These are phyloP conservation scores for Arthrobotrys entomopaga DNA, from an alignment of 2,329 filamentous ascomycete genomes.

Conservation along the genomic window DNA sequence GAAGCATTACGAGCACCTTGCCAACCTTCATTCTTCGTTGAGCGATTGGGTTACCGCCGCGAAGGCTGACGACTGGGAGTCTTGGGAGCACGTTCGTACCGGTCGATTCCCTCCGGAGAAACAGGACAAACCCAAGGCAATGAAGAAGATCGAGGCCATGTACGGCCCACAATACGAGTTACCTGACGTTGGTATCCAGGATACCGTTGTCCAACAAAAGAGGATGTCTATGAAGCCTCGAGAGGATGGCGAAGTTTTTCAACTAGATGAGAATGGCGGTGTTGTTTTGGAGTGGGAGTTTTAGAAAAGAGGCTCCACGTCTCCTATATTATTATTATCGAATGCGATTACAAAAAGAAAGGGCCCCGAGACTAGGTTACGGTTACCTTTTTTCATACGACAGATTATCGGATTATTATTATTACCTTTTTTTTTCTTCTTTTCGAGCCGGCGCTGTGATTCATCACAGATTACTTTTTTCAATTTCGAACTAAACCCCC, in stretches of 20 bases:
- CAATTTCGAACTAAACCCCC: background rate
- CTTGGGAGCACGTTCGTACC: constrained; percentile 47
- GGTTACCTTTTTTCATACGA: constrained; percentile 13
- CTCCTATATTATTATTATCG: background rate
- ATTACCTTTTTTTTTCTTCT: too few species aligned
- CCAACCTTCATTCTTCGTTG: constrained; percentile 80
- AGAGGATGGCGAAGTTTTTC: constrained; percentile 27
- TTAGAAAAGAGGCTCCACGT: background rate
- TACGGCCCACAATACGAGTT: constrained; percentile 50
- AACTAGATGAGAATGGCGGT: constrained; percentile 30
- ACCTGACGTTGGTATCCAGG: constrained; percentile 37
- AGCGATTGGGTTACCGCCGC: constrained; percentile 91
- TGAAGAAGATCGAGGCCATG: constrained; percentile 52
- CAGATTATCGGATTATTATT: constrained; percentile 17
- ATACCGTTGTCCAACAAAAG: constrained; percentile 39
- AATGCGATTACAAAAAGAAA: background rate
- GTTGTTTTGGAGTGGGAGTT: constrained; percentile 47
- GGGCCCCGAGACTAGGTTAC: background rate
- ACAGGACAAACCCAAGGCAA: constrained; percentile 35
- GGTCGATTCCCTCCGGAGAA: constrained; percentile 36
- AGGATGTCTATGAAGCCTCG: constrained; percentile 36
- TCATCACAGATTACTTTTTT: too few species aligned
- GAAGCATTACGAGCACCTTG: constrained; percentile 40
- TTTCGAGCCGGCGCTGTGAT: background rate
- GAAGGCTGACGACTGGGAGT: constrained; percentile 84